Percentiles rank a stretch among this genome's conserved stretches.
Evolutionary conservation across 768 basidiomycete species (phyloP).

Genomic region (Mycena floridula): DNA sequence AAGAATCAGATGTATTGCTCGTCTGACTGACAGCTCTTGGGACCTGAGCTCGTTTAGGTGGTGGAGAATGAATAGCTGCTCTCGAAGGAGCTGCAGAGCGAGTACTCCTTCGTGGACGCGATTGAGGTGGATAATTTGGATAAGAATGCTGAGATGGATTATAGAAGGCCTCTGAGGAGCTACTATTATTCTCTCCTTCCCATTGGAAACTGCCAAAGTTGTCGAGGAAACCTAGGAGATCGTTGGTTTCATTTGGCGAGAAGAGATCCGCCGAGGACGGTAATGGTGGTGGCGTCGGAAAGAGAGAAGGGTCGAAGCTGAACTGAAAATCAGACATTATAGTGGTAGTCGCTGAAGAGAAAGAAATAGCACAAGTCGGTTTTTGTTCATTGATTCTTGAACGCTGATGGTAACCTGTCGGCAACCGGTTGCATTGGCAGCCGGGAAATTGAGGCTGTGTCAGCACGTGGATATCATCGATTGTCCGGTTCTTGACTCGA

Average conservation of each 20-base stretch:
- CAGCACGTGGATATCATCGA: too few species aligned
- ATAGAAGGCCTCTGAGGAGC: too few species aligned
- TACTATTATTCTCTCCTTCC: too few species aligned
- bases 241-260: conserved; percentile 69
- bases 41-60: too few species aligned
- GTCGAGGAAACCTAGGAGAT: conserved; percentile 78
- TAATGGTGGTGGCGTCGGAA: conserved; percentile 55
- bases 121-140: conserved; percentile 39
- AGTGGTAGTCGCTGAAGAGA: too few species aligned
- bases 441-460: too few species aligned
- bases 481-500: too few species aligned
- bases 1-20: conserved; percentile 3
- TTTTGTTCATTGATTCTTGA: too few species aligned
- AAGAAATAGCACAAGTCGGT: too few species aligned
- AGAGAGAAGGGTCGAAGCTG: conserved; percentile 63
- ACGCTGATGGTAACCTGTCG: too few species aligned
- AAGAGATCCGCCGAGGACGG: conserved; percentile 76
- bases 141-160: conserved; percentile 37
- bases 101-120: conserved; percentile 22
- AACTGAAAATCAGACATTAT: conserved; percentile 56
- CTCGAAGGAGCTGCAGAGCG: not conserved
- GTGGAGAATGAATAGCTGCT: too few species aligned
- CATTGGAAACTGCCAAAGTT: conserved; percentile 53
- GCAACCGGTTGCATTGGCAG: too few species aligned
- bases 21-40: conserved; percentile 1